phyloP scores from a whole-genome alignment of 768 basidiomycete species.

The Lentinula detonsa region DNA sequence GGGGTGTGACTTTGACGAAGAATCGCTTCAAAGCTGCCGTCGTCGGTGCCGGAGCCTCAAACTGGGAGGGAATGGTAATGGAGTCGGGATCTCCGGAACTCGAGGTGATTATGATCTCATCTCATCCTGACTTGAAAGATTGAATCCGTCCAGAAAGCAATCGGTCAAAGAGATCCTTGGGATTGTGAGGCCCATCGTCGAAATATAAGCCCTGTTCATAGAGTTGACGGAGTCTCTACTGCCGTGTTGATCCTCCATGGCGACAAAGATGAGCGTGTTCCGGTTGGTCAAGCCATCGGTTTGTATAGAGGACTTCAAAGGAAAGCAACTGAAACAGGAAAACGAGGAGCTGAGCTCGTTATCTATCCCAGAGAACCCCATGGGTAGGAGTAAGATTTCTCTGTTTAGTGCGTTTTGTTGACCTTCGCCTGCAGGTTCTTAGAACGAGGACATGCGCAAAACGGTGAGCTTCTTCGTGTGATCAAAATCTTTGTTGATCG shows the following conservation, averaged over 20 bases:
- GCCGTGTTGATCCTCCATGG: constrained; percentile 48
- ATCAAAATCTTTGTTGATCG: not conserved
- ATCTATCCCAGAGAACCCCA: constrained; percentile 1
- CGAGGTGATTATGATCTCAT: constrained; percentile 14
- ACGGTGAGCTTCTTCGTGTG: not conserved
- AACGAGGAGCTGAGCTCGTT: not conserved
- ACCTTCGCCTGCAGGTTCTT: not conserved
- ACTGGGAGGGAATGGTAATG: constrained; percentile 32
- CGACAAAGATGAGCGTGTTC: constrained; percentile 46
- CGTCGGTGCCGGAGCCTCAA: constrained; percentile 26
- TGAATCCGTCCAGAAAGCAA: constrained; percentile 17
- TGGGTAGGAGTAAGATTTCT: not conserved
- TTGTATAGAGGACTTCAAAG: constrained; percentile 12
- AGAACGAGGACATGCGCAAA: not conserved
- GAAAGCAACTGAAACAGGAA: not conserved
- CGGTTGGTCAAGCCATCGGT: constrained; percentile 28
- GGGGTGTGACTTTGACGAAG: constrained; percentile 29
- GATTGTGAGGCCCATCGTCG: constrained; percentile 12
- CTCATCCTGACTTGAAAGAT: constrained; percentile 1
- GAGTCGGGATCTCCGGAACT: constrained; percentile 28
- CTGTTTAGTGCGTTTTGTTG: not conserved
- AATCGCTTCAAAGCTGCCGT: constrained; percentile 28
- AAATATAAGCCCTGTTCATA: constrained; percentile 23
- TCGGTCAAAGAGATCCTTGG: constrained; percentile 26
- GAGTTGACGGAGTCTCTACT: constrained; percentile 31